A percentile compares a stretch with the other conserved stretches of the same genome.
Evolutionary conservation across 2,329 filamentous ascomycete genomes (phyloP).

Genomic region (Xylaria arbuscula): DNA sequence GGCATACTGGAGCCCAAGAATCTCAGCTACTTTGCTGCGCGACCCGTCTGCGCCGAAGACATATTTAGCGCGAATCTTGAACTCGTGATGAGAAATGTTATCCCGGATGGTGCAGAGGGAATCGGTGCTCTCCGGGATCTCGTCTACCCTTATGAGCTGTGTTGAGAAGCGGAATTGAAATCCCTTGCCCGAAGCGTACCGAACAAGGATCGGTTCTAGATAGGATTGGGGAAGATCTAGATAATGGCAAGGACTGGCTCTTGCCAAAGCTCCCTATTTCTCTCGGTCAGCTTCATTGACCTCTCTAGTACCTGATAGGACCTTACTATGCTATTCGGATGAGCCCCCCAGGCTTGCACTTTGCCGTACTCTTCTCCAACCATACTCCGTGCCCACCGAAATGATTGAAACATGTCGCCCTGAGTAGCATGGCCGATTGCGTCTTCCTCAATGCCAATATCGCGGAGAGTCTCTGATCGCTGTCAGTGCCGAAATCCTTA

Average conservation of each 20-base stretch:
- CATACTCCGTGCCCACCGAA: slow-evolving; percentile 64
- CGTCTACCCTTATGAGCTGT: slow-evolving; percentile 49
- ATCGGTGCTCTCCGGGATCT: slow-evolving; percentile 31
- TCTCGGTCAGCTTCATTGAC: slow-evolving; percentile 7
- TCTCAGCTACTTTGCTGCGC: slow-evolving; percentile 53
- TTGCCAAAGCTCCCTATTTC: slow-evolving; percentile 56
- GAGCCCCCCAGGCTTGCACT: slow-evolving; percentile 63
- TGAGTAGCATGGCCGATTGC: slow-evolving; percentile 52
- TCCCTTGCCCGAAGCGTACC: slow-evolving; percentile 52
- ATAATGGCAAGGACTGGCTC: slow-evolving; percentile 56
- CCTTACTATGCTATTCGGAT: slow-evolving; percentile 56
- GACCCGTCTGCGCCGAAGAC: slow-evolving; percentile 69
- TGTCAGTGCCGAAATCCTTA: slow-evolving; percentile 11
- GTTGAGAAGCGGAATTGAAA: slow-evolving; percentile 56
- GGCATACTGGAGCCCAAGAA: slow-evolving; percentile 52
- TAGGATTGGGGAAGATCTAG: slow-evolving; percentile 59
- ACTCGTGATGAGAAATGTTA: slow-evolving; percentile 57
- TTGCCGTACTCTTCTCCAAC: slow-evolving; percentile 63
- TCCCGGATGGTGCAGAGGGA: slow-evolving; percentile 50
- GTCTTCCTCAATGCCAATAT: slow-evolving; percentile 61
- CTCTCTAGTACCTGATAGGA: background rate
- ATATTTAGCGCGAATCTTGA: slow-evolving; percentile 58
- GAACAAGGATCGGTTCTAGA: slow-evolving; percentile 57
- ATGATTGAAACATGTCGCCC: slow-evolving; percentile 59
- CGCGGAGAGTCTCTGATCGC: slow-evolving; percentile 61